These are phyloP conservation scores for Earliella scabrosa DNA, from an alignment of 1,284 basidiomycete species.

Conservation along the genomic window DNA sequence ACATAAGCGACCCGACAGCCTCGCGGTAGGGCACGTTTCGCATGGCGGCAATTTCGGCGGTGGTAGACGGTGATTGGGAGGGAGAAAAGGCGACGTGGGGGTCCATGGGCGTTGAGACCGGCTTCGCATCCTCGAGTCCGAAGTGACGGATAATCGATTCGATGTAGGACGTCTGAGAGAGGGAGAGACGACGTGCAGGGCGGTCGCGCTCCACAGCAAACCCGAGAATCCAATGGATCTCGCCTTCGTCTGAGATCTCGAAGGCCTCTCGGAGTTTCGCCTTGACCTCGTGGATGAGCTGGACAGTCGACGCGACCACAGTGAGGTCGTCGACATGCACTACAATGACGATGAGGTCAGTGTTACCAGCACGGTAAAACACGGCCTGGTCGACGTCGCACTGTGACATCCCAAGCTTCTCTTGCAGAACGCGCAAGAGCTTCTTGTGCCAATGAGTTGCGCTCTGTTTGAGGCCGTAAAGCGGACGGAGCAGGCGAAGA, in stretches of 20 bases:
- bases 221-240: slow-evolving; percentile 25
- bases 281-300: slow-evolving; percentile 1
- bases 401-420: slow-evolving; percentile 9
- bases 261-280: slow-evolving; percentile 3
- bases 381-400: slow-evolving; percentile 25
- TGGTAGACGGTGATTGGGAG: slow-evolving; percentile 14
- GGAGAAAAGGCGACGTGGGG: slow-evolving; percentile 15
- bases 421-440: slow-evolving; percentile 7
- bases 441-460: slow-evolving; percentile 22
- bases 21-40: slow-evolving; percentile 14
- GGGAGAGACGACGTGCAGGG: slow-evolving; percentile 23
- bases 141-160: slow-evolving; percentile 37
- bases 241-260: slow-evolving; percentile 29
- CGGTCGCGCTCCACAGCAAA: slow-evolving; percentile 34
- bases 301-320: slow-evolving; percentile 23
- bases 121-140: slow-evolving; percentile 13
- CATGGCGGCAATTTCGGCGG: slow-evolving; percentile 2
- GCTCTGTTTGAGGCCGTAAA: slow-evolving; percentile 34
- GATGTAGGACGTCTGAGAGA: slow-evolving; percentile 44
- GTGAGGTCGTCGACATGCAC: slow-evolving; percentile 33
- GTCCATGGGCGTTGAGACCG: no score
- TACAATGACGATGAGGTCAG: slow-evolving; percentile 11
- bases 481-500: slow-evolving; percentile 14
- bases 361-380: slow-evolving; percentile 14
- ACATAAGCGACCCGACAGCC: no score